Percentiles rank a stretch among this genome's conserved stretches.
Evolutionary conservation across 352 stramenopile species (phyloP).

Genomic region (Phytophthora meadii): DNA sequence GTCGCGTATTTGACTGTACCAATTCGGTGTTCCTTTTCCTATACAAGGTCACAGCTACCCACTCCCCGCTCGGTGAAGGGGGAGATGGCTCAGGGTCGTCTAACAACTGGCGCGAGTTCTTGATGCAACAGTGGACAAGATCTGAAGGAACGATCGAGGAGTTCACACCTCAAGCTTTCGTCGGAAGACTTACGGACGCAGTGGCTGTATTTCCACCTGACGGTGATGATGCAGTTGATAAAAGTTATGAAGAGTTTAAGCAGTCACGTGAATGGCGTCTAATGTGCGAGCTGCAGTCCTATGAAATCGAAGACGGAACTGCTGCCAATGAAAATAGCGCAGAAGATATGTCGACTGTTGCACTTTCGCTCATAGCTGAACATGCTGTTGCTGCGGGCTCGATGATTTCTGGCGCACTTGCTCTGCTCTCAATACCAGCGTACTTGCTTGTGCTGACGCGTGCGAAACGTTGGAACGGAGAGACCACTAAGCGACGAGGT

Average conservation of each 20-base stretch:
- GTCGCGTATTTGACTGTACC: slow-evolving; percentile 55
- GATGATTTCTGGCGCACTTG: slow-evolving; percentile 22
- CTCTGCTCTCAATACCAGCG: slow-evolving; percentile 32
- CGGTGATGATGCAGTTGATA: slow-evolving; percentile 11
- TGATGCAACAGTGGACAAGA: slow-evolving; percentile 59
- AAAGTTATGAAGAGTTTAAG: slow-evolving; percentile 18
- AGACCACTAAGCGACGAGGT: slow-evolving; percentile 25
- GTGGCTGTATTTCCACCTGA: slow-evolving; percentile 37
- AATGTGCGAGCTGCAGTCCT: slow-evolving; percentile 34
- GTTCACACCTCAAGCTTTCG: slow-evolving; percentile 77
- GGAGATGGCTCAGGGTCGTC: slow-evolving; percentile 1
- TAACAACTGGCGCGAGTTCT: slow-evolving; percentile 59
- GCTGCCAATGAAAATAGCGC: background rate
- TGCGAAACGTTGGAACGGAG: slow-evolving; percentile 38
- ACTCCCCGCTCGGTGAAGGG: slow-evolving; percentile 7
- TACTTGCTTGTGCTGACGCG: slow-evolving; percentile 35
- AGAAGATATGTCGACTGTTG: slow-evolving; percentile 7
- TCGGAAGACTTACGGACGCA: slow-evolving; percentile 58
- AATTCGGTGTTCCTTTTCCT: slow-evolving; percentile 72
- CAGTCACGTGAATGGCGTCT: slow-evolving; percentile 35
- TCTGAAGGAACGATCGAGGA: slow-evolving; percentile 43
- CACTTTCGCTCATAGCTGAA: slow-evolving; percentile 17
- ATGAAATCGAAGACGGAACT: slow-evolving; percentile 6
- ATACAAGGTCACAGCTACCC: slow-evolving; percentile 40
- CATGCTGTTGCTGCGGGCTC: slow-evolving; percentile 18